Percentiles rank a stretch among this genome's conserved stretches.
These are phyloP conservation scores for Tetraselmis striata DNA, from an alignment of 139 green algal species.

Conservation along the genomic window DNA sequence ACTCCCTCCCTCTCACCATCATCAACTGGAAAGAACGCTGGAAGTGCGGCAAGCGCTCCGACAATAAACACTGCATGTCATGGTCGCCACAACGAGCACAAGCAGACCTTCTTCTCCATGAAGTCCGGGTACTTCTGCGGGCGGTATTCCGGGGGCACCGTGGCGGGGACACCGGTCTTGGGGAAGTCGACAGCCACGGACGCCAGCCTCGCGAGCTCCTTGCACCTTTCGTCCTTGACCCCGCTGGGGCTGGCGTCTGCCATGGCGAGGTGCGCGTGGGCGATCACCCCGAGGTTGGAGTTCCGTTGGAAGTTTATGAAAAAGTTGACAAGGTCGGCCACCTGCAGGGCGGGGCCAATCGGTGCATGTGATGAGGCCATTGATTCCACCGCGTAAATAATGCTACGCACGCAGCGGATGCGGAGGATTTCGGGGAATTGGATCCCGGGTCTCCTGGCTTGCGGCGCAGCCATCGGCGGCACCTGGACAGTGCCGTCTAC, in stretches of 20 bases:
- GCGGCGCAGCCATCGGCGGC: no score
- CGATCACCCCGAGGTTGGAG: constrained; percentile 31
- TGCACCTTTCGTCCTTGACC: constrained; percentile 7
- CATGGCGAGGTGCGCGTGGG: constrained; percentile 23
- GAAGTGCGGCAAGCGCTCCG: no score
- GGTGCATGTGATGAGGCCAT: no score
- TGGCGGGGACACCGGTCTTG: constrained; percentile 26
- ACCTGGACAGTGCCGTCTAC: constrained; percentile 2
- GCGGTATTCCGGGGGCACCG: constrained; percentile 4
- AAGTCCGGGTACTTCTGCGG: constrained; percentile 23
- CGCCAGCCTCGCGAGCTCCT: constrained; percentile 23
- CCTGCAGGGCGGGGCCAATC: no score
- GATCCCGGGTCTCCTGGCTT: no score
- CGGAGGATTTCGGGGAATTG: no score
- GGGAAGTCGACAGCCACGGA: constrained; percentile 36
- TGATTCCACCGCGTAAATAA: no score
- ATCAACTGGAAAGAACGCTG: no score
- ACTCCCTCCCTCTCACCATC: no score
- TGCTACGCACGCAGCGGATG: no score
- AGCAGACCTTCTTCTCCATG: constrained; percentile 28
- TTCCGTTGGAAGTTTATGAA: constrained; percentile 28
- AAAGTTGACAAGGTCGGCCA: constrained; percentile 20
- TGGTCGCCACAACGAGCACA: no score
- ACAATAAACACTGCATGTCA: no score
- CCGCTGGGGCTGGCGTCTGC: constrained; percentile 10